A percentile compares a stretch with the other conserved stretches of the same genome.
These are phyloP conservation scores for Saccharomyces eubayanus DNA, from an alignment of 805 yeast genomes.

Conservation along the genomic window DNA sequence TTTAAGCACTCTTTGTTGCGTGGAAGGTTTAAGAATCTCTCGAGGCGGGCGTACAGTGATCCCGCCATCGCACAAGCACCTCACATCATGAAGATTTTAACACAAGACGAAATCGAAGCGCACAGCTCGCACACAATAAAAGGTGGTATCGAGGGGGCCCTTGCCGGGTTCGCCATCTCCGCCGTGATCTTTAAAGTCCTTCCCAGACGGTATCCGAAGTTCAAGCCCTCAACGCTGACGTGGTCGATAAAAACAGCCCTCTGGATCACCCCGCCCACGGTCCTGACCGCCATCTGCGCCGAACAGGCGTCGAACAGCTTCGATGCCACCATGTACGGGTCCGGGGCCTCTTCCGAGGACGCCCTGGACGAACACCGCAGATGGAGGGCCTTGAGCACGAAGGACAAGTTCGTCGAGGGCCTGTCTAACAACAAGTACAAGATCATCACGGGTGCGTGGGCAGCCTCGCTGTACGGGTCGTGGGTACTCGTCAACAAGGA, in stretches of 20 bases:
- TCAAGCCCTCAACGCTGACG: slow-evolving; percentile 36
- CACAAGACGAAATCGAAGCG: slow-evolving; percentile 58
- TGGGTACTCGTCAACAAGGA: slow-evolving; percentile 69
- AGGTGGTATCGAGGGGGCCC: slow-evolving; percentile 57
- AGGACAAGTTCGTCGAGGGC: slow-evolving; percentile 43
- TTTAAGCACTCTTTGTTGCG: not conserved
- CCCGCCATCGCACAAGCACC: not conserved
- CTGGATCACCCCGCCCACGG: slow-evolving; percentile 59
- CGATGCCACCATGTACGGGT: slow-evolving; percentile 53
- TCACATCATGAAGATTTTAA: slow-evolving; percentile 54
- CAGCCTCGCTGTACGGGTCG: slow-evolving; percentile 70
- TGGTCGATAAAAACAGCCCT: slow-evolving; percentile 57
- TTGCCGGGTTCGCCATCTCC: slow-evolving; percentile 50
- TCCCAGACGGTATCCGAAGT: slow-evolving; percentile 39
- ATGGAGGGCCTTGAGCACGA: slow-evolving; percentile 43
- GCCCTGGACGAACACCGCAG: slow-evolving; percentile 39
- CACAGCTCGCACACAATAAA: slow-evolving; percentile 49
- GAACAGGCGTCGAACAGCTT: slow-evolving; percentile 64
- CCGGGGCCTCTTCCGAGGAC: slow-evolving; percentile 32
- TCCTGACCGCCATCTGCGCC: slow-evolving; percentile 53
- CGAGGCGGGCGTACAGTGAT: not conserved
- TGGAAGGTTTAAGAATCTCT: not conserved
- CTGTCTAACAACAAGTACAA: slow-evolving; percentile 52
- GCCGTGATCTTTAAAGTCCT: slow-evolving; percentile 45
- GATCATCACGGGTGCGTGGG: slow-evolving; percentile 69